Percentiles rank a stretch among this genome's conserved stretches.
These are phyloP conservation scores for Asclepias syriaca DNA, from an alignment of 257 asterid species.

Conservation along the genomic window DNA sequence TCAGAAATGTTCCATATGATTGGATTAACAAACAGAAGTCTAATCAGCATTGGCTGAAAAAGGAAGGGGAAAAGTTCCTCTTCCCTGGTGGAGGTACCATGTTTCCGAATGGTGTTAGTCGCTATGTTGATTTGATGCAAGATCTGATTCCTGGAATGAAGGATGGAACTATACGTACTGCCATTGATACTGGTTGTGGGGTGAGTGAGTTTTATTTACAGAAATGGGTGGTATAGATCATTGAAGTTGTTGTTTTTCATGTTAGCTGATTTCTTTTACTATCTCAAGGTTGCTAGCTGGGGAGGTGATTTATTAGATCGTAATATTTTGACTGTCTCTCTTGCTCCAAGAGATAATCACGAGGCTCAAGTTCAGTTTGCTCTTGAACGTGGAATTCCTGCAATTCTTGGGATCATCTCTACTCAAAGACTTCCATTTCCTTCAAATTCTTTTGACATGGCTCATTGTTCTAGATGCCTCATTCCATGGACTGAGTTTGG, in stretches of 20 bases:
- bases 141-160: slow-evolving; percentile 85
- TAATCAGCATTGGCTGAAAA: slow-evolving; percentile 90
- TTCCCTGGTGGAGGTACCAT: slow-evolving; percentile 99
- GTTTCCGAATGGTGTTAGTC: slow-evolving; percentile 92
- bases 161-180: slow-evolving; percentile 84
- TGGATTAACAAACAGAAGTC: slow-evolving; percentile 97
- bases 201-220: slow-evolving; percentile 54
- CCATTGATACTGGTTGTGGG: slow-evolving; percentile 99
- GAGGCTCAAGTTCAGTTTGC: slow-evolving; percentile 99
- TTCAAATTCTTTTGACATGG: slow-evolving; percentile 95
- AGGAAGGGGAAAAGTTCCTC: slow-evolving; percentile 89
- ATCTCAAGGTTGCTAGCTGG: slow-evolving; percentile 86
- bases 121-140: slow-evolving; percentile 79
- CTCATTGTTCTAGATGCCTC: slow-evolving; percentile 99
- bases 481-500: slow-evolving; percentile 99
- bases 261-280: background rate
- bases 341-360: slow-evolving; percentile 97
- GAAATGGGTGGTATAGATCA: background rate
- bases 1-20: slow-evolving; percentile 91
- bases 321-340: slow-evolving; percentile 79
- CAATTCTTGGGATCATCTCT: slow-evolving; percentile 87
- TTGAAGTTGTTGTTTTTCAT: background rate
- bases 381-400: slow-evolving; percentile 97
- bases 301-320: slow-evolving; percentile 97
- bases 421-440: slow-evolving; percentile 98